These are phyloP conservation scores for Beauveria brongniartii DNA, from an alignment of 2,329 filamentous ascomycete species.

Conservation along the genomic window DNA sequence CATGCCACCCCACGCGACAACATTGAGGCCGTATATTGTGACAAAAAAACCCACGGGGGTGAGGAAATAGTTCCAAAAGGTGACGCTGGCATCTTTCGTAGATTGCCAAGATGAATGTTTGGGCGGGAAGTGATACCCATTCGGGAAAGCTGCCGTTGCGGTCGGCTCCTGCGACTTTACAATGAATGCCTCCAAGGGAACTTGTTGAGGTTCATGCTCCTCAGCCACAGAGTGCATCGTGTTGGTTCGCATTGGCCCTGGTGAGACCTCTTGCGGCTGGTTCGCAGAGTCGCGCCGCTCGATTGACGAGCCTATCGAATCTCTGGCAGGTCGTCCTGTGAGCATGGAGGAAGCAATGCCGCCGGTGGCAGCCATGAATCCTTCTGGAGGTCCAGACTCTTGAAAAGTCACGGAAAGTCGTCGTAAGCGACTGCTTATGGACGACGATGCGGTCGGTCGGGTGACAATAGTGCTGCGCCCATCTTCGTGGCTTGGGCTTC, in stretches of 20 bases:
- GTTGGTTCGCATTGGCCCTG: slow-evolving; percentile 17
- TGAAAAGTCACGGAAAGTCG: slow-evolving; percentile 31
- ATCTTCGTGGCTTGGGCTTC: neutral
- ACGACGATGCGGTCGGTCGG: slow-evolving; percentile 23
- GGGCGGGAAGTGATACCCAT: slow-evolving; percentile 58
- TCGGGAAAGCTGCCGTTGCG: slow-evolving; percentile 40
- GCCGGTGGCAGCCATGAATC: slow-evolving; percentile 40
- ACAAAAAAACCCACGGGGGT: slow-evolving; percentile 72
- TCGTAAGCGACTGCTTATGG: slow-evolving; percentile 24
- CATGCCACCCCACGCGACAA: slow-evolving; percentile 88
- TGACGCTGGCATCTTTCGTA: slow-evolving; percentile 46
- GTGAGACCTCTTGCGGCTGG: neutral
- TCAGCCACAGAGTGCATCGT: slow-evolving; percentile 16
- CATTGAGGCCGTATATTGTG: slow-evolving; percentile 70
- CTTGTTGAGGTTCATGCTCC: slow-evolving; percentile 13
- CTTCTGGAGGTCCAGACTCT: slow-evolving; percentile 37
- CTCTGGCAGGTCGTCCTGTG: slow-evolving; percentile 16
- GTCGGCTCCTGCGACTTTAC: slow-evolving; percentile 18
- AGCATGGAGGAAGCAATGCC: slow-evolving; percentile 35
- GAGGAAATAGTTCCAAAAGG: slow-evolving; percentile 64
- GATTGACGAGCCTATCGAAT: slow-evolving; percentile 16
- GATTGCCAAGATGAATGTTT: slow-evolving; percentile 52
- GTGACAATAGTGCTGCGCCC: slow-evolving; percentile 13
- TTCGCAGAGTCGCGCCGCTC: slow-evolving; percentile 13
- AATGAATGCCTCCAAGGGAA: neutral